These are phyloP conservation scores for Lindgomyces ingoldianus DNA, from an alignment of 495 filamentous ascomycete genomes.

Conservation along the genomic window DNA sequence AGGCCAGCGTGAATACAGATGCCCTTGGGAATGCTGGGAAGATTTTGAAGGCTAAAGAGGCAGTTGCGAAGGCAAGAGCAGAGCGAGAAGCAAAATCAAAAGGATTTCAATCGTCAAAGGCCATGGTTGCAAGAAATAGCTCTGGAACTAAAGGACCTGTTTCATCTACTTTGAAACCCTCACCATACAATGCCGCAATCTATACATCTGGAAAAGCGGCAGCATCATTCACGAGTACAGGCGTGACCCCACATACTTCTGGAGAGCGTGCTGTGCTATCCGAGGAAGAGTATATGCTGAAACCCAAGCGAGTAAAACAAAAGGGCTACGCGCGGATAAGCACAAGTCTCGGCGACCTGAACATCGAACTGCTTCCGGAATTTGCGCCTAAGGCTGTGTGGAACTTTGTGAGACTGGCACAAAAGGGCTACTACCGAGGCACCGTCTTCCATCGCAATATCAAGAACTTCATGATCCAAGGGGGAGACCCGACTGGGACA, in stretches of 20 bases:
- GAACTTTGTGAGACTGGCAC: conserved; percentile 89
- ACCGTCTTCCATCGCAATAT: conserved; percentile 91
- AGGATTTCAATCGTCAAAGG: conserved; percentile 29
- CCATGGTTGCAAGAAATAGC: conserved; percentile 34
- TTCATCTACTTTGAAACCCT: conserved; percentile 44
- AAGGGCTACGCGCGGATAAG: conserved; percentile 89
- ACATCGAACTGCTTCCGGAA: conserved; percentile 87
- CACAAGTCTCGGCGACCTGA: conserved; percentile 79
- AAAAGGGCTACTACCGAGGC: conserved; percentile 84
- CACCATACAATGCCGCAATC: conserved; percentile 74
- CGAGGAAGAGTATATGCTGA: conserved; percentile 95
- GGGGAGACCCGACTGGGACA: conserved; percentile 89
- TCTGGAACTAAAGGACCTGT: not conserved
- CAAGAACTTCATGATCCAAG: conserved; percentile 96
- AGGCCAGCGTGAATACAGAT: conserved; percentile 69
- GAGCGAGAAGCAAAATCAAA: conserved; percentile 48
- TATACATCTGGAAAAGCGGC: conserved; percentile 92
- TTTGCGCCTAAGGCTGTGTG: conserved; percentile 89
- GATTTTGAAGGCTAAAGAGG: conserved; percentile 88
- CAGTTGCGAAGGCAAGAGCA: conserved; percentile 78
- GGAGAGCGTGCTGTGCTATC: conserved; percentile 79
- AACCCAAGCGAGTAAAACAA: conserved; percentile 79
- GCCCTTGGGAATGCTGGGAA: conserved; percentile 82
- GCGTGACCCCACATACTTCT: conserved; percentile 86
- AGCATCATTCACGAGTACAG: conserved; percentile 92